Conservation (phyloP, 2,329 filamentous ascomycete species). For the Ceratocystis eucalypticola region DNA sequence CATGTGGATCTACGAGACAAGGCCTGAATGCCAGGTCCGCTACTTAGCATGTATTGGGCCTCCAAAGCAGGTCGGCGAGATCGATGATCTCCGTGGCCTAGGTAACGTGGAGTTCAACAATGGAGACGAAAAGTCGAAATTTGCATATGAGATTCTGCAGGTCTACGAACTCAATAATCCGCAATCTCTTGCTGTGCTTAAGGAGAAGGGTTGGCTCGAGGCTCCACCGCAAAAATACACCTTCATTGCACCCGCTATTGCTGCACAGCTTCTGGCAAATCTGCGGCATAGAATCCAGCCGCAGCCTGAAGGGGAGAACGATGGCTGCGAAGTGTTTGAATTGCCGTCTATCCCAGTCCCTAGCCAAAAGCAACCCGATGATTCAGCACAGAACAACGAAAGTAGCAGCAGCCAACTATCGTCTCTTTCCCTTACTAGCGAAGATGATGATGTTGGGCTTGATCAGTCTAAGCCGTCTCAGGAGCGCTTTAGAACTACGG, state of each 20-base stretch:
- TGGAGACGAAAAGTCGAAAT: constrained; percentile 26
- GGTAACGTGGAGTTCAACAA: constrained; percentile 41
- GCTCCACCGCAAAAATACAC: constrained; percentile 37
- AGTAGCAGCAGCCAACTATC: neutral
- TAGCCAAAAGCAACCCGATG: neutral
- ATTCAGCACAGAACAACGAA: neutral
- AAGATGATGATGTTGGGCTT: neutral
- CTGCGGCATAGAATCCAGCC: constrained; percentile 29
- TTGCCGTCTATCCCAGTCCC: neutral
- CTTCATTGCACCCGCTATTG: constrained; percentile 43
- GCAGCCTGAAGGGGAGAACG: constrained; percentile 19
- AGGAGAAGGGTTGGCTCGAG: constrained; percentile 40
- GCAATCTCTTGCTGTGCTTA: constrained; percentile 38
- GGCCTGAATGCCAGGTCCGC: constrained; percentile 34
- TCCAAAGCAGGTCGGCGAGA: constrained; percentile 35
- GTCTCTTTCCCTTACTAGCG: neutral
- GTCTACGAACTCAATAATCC: constrained; percentile 52
- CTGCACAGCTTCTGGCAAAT: constrained; percentile 45
- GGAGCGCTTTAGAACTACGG: neutral
- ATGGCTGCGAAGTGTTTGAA: neutral
- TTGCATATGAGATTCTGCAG: constrained; percentile 41
- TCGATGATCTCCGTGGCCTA: constrained; percentile 32
- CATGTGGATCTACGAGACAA: constrained; percentile 48
- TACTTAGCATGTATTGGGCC: constrained; percentile 46
- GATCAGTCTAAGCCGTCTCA: neutral